Percentiles rank a stretch among this genome's conserved stretches.
phyloP scores from a whole-genome alignment of 2,329 filamentous ascomycete genomes.

The Colletotrichum australisinense region DNA sequence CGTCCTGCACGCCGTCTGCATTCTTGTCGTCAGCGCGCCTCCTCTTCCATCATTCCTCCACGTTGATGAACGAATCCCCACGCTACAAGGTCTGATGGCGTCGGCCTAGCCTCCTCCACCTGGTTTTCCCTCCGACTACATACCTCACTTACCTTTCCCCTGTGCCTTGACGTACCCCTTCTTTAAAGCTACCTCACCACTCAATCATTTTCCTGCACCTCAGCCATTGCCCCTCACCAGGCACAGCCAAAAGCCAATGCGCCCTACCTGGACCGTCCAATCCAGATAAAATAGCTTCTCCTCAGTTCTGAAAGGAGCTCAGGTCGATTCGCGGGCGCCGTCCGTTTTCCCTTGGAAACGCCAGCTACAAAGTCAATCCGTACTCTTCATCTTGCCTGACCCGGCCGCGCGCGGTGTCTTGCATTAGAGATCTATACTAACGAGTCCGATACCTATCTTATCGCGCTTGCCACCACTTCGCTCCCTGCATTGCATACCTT shows the following conservation, averaged over 20 bases:
- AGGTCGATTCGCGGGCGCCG: slow-evolving; percentile 9
- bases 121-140: slow-evolving; percentile 19
- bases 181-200: slow-evolving; percentile 7
- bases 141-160: background rate
- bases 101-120: slow-evolving; percentile 30
- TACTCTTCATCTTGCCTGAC: slow-evolving; percentile 1
- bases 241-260: slow-evolving; percentile 26
- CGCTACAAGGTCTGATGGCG: slow-evolving; percentile 27
- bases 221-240: slow-evolving; percentile 23
- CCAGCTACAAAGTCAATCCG: slow-evolving; percentile 27
- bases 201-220: background rate
- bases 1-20: slow-evolving; percentile 25
- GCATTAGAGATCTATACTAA: slow-evolving; percentile 1
- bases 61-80: slow-evolving; percentile 27
- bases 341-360: slow-evolving; percentile 27
- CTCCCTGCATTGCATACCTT: slow-evolving; percentile 33
- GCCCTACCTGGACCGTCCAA: slow-evolving; percentile 4
- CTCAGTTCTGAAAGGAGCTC: slow-evolving; percentile 15
- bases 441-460: slow-evolving; percentile 36
- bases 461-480: slow-evolving; percentile 32
- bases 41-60: slow-evolving; percentile 33
- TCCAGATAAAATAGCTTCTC: slow-evolving; percentile 27
- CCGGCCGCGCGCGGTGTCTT: slow-evolving; percentile 9
- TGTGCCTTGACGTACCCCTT: slow-evolving; percentile 33
- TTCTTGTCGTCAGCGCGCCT: slow-evolving; percentile 33